Evolutionary conservation across 352 stramenopile genomes (phyloP).

Genomic region (Pythium phragmiticola): DNA sequence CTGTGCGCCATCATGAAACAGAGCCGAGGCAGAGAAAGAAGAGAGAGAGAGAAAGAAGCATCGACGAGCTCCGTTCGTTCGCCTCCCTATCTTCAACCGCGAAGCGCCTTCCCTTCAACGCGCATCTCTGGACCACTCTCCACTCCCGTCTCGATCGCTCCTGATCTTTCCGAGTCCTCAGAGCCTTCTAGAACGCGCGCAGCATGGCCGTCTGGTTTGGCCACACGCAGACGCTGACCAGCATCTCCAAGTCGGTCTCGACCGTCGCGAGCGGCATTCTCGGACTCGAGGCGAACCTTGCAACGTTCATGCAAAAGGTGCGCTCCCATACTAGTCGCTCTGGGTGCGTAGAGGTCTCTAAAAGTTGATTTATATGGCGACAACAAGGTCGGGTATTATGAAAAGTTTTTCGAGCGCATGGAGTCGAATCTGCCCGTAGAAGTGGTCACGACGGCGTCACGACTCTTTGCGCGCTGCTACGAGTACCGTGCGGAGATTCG

Average conservation of each 20-base stretch:
- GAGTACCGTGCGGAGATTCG: constrained; percentile 83
- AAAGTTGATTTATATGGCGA: neutral
- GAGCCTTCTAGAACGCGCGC: constrained; percentile 6
- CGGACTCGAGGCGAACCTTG: constrained; percentile 69
- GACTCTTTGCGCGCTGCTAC: constrained; percentile 75
- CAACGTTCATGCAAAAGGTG: constrained; percentile 88
- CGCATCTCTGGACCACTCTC: neutral
- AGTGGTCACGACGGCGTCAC: constrained; percentile 47
- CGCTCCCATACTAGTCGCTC: neutral
- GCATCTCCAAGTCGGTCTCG: constrained; percentile 84
- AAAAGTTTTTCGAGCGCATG: constrained; percentile 80
- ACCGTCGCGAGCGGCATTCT: constrained; percentile 64
- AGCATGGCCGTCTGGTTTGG: constrained; percentile 76
- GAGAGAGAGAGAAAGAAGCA: neutral
- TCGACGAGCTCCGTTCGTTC: neutral
- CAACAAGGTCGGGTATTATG: constrained; percentile 77
- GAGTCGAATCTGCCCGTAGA: constrained; percentile 57
- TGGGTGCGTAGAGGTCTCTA: constrained; percentile 2
- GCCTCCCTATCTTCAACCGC: too few species aligned
- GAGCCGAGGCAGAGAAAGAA: neutral
- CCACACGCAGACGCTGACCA: constrained; percentile 80
- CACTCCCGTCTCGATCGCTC: neutral
- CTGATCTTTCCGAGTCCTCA: constrained; percentile 1
- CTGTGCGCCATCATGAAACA: constrained; percentile 10
- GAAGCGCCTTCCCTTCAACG: too few species aligned